These are phyloP conservation scores for Lentinus brumalis DNA, from an alignment of 768 basidiomycete genomes.

Conservation along the genomic window DNA sequence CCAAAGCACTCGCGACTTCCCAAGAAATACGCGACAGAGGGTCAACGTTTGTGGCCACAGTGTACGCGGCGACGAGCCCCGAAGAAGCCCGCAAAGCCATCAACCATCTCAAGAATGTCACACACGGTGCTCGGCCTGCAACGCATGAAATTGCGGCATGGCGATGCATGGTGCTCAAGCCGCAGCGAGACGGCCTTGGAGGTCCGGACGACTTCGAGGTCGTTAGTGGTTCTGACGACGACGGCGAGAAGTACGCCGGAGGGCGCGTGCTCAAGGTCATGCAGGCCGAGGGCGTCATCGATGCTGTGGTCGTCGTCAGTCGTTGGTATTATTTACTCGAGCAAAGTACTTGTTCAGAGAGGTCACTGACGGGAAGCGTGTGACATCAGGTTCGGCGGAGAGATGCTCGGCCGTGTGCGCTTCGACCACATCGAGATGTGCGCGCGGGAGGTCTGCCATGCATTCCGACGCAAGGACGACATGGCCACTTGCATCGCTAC, in stretches of 20 bases:
- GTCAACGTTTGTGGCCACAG: too few species aligned
- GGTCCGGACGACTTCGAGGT: slow-evolving; percentile 81
- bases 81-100: too few species aligned
- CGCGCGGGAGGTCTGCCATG: too few species aligned
- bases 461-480: too few species aligned
- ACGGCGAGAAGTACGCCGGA: slow-evolving; percentile 77
- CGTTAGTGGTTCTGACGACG: slow-evolving; percentile 64
- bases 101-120: too few species aligned
- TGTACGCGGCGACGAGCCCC: too few species aligned
- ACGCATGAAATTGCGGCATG: slow-evolving; percentile 78
- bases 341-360: not conserved
- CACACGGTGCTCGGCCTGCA: slow-evolving; percentile 58
- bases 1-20: slow-evolving; percentile 54
- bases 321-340: slow-evolving; percentile 55
- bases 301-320: slow-evolving; percentile 79
- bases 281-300: slow-evolving; percentile 68
- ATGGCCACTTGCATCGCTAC: too few species aligned
- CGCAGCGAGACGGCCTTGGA: slow-evolving; percentile 61
- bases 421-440: slow-evolving; percentile 82
- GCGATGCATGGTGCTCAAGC: slow-evolving; percentile 74
- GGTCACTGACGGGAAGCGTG: not conserved
- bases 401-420: slow-evolving; percentile 69
- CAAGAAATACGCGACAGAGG: too few species aligned
- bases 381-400: slow-evolving; percentile 75
- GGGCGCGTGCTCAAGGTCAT: slow-evolving; percentile 64